Percentiles rank a stretch among this genome's conserved stretches.
phyloP scores from a whole-genome alignment of 768 basidiomycete genomes.

The Leccinum subgranulosum region DNA sequence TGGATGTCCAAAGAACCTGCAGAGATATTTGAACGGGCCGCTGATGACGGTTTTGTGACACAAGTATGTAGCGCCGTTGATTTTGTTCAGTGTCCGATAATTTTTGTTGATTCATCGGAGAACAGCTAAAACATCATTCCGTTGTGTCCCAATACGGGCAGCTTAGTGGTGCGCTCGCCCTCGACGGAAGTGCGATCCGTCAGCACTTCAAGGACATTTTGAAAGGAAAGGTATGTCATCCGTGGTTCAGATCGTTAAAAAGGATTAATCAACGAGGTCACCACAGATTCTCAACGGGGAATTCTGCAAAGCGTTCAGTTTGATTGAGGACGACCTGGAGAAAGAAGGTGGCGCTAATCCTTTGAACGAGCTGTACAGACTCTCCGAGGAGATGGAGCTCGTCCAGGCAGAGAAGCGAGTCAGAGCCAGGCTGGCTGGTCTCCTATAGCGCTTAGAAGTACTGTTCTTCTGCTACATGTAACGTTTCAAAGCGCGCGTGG shows the following conservation, averaged over 20 bases:
- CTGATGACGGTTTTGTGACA: constrained; percentile 60
- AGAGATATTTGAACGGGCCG: constrained; percentile 65
- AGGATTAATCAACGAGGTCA: neutral
- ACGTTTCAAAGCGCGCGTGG: neutral
- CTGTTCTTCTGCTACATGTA: neutral
- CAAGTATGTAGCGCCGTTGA: constrained; percentile 36
- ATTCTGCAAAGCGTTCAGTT: constrained; percentile 52
- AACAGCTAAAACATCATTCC: constrained; percentile 59
- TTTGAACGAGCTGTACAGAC: constrained; percentile 50
- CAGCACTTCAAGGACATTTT: constrained; percentile 58
- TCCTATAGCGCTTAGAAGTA: constrained; percentile 22
- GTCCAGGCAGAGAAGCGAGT: constrained; percentile 60
- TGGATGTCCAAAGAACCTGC: constrained; percentile 75
- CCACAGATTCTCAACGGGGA: constrained; percentile 55
- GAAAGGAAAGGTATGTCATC: constrained; percentile 45
- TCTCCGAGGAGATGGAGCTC: constrained; percentile 49
- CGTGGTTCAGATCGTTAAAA: neutral
- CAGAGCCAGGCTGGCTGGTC: constrained; percentile 43
- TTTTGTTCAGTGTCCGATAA: neutral
- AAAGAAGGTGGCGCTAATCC: constrained; percentile 54
- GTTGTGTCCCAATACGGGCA: constrained; percentile 62
- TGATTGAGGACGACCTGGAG: constrained; percentile 55
- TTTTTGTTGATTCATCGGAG: neutral
- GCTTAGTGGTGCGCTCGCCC: constrained; percentile 51
- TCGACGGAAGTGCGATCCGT: constrained; percentile 49